Percentiles rank a stretch among this genome's conserved stretches.
phyloP scores from a whole-genome alignment of 257 asterid species.

The Nicotiana paniculata region DNA sequence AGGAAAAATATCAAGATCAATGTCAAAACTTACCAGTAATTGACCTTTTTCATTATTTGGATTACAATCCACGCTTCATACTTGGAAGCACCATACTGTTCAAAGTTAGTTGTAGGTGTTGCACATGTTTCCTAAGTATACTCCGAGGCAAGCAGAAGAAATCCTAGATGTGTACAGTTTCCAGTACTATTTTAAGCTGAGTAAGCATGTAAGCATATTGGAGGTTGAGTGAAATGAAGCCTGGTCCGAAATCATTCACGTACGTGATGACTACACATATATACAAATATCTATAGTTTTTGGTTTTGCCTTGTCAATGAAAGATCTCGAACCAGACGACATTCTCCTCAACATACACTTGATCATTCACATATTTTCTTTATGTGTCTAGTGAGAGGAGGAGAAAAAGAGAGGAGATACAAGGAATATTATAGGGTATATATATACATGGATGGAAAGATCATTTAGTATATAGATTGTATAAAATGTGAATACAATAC shows the following conservation, averaged over 20 bases:
- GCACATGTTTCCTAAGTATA: no score
- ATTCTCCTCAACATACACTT: slow-evolving; percentile 47
- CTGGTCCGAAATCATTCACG: slow-evolving; percentile 61
- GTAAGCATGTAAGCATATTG: background rate
- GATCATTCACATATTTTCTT: background rate
- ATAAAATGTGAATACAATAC: slow-evolving; percentile 1
- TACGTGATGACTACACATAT: no score
- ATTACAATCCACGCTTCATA: no score
- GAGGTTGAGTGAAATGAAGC: slow-evolving; percentile 73
- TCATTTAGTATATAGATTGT: no score
- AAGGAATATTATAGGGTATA: background rate
- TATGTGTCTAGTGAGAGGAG: background rate
- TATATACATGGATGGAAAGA: slow-evolving; percentile 14
- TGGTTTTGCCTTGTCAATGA: background rate
- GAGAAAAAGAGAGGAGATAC: background rate
- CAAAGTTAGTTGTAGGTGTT: no score
- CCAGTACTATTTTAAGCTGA: no score
- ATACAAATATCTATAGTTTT: background rate
- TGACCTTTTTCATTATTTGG: no score
- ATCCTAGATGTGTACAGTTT: no score
- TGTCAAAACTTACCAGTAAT: no score
- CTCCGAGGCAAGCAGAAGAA: no score
- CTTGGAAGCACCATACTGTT: no score
- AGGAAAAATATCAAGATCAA: no score
- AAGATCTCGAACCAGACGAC: slow-evolving; percentile 62